Evolutionary conservation across 768 basidiomycete species (phyloP), one percentile per base, ranked within the genome.

Genomic region (Panus rudis): DNA sequence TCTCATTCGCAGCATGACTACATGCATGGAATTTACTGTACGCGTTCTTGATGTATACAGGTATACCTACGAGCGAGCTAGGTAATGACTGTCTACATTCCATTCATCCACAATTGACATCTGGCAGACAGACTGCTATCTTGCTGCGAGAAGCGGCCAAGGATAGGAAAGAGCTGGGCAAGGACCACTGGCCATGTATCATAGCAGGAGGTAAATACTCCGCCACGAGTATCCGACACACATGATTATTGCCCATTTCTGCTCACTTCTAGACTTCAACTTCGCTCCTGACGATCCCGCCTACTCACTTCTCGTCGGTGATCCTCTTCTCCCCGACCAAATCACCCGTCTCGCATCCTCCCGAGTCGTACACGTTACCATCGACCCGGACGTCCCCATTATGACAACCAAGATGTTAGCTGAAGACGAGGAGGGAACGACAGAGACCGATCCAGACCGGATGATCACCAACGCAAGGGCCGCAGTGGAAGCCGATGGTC

Each of bases 191-290:
- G 91, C 85, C 92, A 0, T 82, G 81, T 44, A 67, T 93, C 43
- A 66, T 96, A 28, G 79, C 85, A 0, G 93, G 93, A 59, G 92
- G 93, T 89, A 58, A 54, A 64, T 54, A 6, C 23, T 27, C 10
- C 27, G 24, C 10, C 22, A 37, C 17, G 31, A 14, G 16, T 42
- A n/a, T 16, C 14, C 14, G 17, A 10, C 13, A 10, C 17, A 23
- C 10, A 27, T 40, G 24, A 22, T 37, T 7, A 2, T 16, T 32
- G 25, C n/a, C 23, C 12, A n/a, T n/a, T 31, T 22, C 19, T 10
- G 11, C n/a, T n/a, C n/a, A n/a, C n/a, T n/a, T n/a, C n/a, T 40
- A 93, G 93, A 98, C 62, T 92, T 96, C 66, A 98, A 97, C 61
- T 88, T 89, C 42, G 63, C 78, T 12, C 94, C 94, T 0, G 72